Evolutionary conservation across 805 yeast species (phyloP), one percentile per base, ranked within the genome.

Genomic region (Scheffersomyces coipomensis): DNA sequence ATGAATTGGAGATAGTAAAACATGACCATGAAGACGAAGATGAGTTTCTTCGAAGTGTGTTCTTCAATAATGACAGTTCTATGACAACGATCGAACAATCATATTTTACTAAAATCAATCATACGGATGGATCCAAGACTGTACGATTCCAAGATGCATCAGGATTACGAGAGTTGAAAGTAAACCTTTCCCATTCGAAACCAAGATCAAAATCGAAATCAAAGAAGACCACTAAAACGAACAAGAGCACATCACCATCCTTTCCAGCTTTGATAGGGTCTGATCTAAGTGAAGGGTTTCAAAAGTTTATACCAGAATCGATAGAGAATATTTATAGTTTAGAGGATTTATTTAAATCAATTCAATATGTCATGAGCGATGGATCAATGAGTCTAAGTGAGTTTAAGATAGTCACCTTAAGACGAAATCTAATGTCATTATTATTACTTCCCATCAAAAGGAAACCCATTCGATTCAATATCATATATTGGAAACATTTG

Each of bases 61-160:
- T 29, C 15, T 21, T 7, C 13, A 10, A 35, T 5, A 32, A 29
- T 19, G 33, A 17, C 10, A 24, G 10, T 15, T 17, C 31, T 13
- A 8, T 19, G 9, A 18, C 18, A 16, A 19, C 33, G 6, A 39
- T 35, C 3, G 23, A 23, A 17, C 40, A 43, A 24, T 21, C 36
- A 3, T 37, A 72, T 40, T 83, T 81, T 44, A 83, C 89, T 43
- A 77, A 69, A 56, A 75, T 85, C 8, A 79, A 82, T 49, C 88
- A 88, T 44, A 46, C 52, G 15, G 49, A 54, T 32, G 43, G 43
- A 3, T 27, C 30, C 18, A 15, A 27, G 6, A 15, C n/a, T n/a
- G n/a, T 27, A 4, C 10, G 5, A 40, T 33, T 40, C 19, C 38
- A 38, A 26, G 45, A 41, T 22, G 16, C 16, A 5, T 29, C 38